phyloP scores from a whole-genome alignment of 345 rosid species.

The Rubroshorea leprosula region DNA sequence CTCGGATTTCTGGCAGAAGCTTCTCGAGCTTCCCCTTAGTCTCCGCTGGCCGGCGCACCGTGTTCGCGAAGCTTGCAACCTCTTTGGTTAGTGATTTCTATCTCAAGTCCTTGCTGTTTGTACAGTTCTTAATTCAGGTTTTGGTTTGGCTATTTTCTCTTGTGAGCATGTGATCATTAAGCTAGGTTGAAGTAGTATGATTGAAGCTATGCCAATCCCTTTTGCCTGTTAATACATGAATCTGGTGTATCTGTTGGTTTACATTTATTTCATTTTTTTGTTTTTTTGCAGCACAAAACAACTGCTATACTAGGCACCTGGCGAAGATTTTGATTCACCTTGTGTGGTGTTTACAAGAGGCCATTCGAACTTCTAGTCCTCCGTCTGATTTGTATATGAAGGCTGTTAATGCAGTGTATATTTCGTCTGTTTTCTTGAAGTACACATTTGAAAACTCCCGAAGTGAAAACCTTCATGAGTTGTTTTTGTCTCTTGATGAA shows the following conservation, averaged over 20 bases:
- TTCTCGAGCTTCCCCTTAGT: constrained; percentile 72
- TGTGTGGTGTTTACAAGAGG: constrained; percentile 75
- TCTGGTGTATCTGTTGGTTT: not conserved
- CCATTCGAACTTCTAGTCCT: constrained; percentile 37
- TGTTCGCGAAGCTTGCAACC: constrained; percentile 62
- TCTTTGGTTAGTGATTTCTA: constrained; percentile 50
- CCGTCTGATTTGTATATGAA: constrained; percentile 38
- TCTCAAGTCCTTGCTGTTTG: not conserved
- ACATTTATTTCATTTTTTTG: no score
- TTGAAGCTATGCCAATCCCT: not conserved
- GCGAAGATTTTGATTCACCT: constrained; percentile 82
- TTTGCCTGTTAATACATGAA: not conserved
- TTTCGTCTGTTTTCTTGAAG: constrained; percentile 86
- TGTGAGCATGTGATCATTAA: not conserved
- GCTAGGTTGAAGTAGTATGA: not conserved
- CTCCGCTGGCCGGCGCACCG: constrained; percentile 68
- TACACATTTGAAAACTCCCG: constrained; percentile 59
- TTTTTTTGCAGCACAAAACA: constrained; percentile 58
- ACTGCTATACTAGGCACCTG: constrained; percentile 75
- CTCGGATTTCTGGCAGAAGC: constrained; percentile 95
- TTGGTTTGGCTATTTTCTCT: no score
- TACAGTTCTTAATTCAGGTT: not conserved
- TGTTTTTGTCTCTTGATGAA: constrained; percentile 59
- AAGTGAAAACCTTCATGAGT: constrained; percentile 42
- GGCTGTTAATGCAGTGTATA: constrained; percentile 71